Evolutionary conservation across 1,139 yeast genomes (phyloP), one percentile per base, ranked within the genome.

Genomic region (Hyphopichia pseudoburtonii): DNA sequence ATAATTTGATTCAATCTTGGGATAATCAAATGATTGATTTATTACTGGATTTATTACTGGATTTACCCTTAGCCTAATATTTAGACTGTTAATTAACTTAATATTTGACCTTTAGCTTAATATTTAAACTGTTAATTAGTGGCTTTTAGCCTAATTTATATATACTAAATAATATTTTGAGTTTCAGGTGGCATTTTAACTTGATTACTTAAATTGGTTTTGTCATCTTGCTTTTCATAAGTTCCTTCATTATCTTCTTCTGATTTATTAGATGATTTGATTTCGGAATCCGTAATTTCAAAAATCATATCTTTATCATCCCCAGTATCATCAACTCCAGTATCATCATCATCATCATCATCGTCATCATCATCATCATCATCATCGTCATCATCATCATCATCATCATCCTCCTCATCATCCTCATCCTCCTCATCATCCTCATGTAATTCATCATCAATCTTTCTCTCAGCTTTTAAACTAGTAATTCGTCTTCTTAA

Each of bases 351-450:
- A 0, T 60, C 64, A 9, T 60, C 65, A 17, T 57, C 60, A 4
- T 60, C 59, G 12, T 62, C 64, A 10, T 63, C 66, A 24, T 60
- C 65, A 27, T 62, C 72, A 3, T 51, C 56, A 9, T 50, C 52
- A n/a, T 70, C 70, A n/a, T 70, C 77, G 15, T 54, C 49, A 22
- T 50, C 50, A 27, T 53, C 50, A 7, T 54, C 52, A 2, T 57
- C 58, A n/a, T 76, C 76, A 3, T 77, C 80, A 1, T 82, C 87
- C 4, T 81, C 88, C 1, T 81, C 88, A 1, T 82, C 89, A 23
- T 84, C 89, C 1, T 82, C 90, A n/a, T 55, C 64, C 3, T 56
- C 66, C 2, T 54, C 64, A 5, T 54, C 60, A 7, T 42, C 41
- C 14, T 39, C 53, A 27, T 38, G 41, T 26, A 43, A 44, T 8